Percentiles rank a stretch among this genome's conserved stretches.
Conservation (phyloP, 1,139 yeast species). For the Pneumocystis wakefieldiae region DNA sequence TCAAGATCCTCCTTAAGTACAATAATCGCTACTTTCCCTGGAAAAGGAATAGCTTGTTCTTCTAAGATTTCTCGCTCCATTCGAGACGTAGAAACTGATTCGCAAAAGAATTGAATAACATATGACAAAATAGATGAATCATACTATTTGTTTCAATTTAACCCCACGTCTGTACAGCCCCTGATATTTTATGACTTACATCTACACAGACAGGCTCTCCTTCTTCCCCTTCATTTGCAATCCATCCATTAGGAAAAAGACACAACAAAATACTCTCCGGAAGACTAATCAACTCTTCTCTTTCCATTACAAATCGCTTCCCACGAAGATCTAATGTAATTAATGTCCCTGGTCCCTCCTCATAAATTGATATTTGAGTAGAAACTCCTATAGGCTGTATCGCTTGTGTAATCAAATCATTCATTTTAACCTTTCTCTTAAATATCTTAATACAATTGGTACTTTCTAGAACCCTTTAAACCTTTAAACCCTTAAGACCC, state of each 20-base stretch:
- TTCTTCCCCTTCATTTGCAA: slow-evolving; percentile 32
- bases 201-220: slow-evolving; percentile 54
- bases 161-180: no score
- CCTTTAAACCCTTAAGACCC: no score
- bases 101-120: slow-evolving; percentile 50
- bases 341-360: slow-evolving; percentile 12
- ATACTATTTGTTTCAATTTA: slow-evolving; percentile 26
- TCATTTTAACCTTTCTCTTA: background rate
- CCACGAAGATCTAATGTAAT: slow-evolving; percentile 58
- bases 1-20: slow-evolving; percentile 90
- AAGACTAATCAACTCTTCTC: slow-evolving; percentile 77
- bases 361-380: background rate
- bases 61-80: slow-evolving; percentile 8
- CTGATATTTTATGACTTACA: slow-evolving; percentile 1
- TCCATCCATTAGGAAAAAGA: slow-evolving; percentile 79
- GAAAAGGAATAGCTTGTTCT: slow-evolving; percentile 33
- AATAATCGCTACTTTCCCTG: slow-evolving; percentile 76
- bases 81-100: slow-evolving; percentile 23
- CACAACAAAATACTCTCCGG: slow-evolving; percentile 85
- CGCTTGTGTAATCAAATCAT: background rate
- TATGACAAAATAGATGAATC: slow-evolving; percentile 77
- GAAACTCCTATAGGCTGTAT: background rate
- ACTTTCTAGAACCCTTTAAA: no score
- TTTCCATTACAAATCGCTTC: slow-evolving; percentile 47
- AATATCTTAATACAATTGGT: no score